These are phyloP conservation scores for Yamadazyma taylorii DNA, from an alignment of 1,139 yeast genomes.

Conservation along the genomic window DNA sequence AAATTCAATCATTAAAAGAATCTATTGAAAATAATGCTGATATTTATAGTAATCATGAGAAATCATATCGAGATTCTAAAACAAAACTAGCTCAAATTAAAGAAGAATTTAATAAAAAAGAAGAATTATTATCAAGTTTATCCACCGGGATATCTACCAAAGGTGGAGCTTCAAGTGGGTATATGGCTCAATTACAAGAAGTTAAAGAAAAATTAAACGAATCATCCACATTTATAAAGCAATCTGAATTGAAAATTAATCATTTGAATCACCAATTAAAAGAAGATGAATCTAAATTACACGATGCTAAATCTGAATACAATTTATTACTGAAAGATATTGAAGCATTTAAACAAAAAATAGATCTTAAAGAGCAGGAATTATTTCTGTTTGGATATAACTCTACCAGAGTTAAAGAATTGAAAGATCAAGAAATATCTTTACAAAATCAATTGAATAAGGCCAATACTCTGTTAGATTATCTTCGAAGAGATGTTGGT, in stretches of 20 bases:
- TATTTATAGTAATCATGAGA: slow-evolving; percentile 27
- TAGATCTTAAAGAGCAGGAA: slow-evolving; percentile 40
- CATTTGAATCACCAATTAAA: slow-evolving; percentile 56
- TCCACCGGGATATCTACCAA: slow-evolving; percentile 89
- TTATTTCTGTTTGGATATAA: slow-evolving; percentile 61
- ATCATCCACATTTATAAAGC: slow-evolving; percentile 58
- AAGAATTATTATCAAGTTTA: slow-evolving; percentile 77
- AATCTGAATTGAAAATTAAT: slow-evolving; percentile 57
- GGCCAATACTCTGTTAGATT: slow-evolving; percentile 53
- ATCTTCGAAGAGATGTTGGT: slow-evolving; percentile 62
- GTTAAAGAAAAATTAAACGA: slow-evolving; percentile 59
- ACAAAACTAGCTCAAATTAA: slow-evolving; percentile 44
- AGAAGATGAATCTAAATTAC: slow-evolving; percentile 52
- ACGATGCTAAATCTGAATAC: slow-evolving; percentile 56
- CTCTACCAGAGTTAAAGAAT: slow-evolving; percentile 43
- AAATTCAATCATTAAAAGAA: slow-evolving; percentile 19
- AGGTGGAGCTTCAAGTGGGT: slow-evolving; percentile 78
- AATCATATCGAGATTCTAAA: slow-evolving; percentile 45
- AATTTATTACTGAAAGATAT: slow-evolving; percentile 43
- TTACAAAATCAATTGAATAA: slow-evolving; percentile 29
- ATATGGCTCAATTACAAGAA: slow-evolving; percentile 68
- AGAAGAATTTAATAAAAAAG: slow-evolving; percentile 57
- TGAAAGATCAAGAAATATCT: slow-evolving; percentile 44
- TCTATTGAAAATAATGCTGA: slow-evolving; percentile 32
- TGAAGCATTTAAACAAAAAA: slow-evolving; percentile 39